Conservation (phyloP, 2,329 filamentous ascomycete species). For the Aspergillus alliaceus region DNA sequence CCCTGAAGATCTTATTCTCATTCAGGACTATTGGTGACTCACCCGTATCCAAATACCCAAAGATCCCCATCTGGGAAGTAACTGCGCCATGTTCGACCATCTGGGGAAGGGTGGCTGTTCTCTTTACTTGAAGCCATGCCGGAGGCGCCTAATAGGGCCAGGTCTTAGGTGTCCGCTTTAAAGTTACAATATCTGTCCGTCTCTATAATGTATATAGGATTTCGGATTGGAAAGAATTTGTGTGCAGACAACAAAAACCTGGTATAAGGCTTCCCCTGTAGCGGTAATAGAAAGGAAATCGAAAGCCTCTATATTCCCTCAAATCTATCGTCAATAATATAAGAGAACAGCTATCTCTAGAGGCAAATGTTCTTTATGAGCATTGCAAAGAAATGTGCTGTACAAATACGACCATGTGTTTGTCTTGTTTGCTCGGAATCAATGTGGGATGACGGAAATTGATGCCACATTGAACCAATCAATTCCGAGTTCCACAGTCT, state of each 20-base stretch:
- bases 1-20: background rate
- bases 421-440: conserved; percentile 24
- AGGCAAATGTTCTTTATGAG: background rate
- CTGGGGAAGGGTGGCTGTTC: conserved; percentile 23
- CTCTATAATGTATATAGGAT: background rate
- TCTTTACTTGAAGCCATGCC: conserved; percentile 10
- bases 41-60: conserved; percentile 98
- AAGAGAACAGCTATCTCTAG: background rate
- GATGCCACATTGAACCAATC: conserved; percentile 7
- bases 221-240: background rate
- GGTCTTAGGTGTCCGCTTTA: background rate
- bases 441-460: conserved; percentile 3
- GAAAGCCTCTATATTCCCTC: background rate
- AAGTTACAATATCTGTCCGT: background rate
- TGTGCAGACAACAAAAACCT: too few relatives aligned
- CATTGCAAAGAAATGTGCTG: background rate
- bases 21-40: conserved; percentile 30
- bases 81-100: conserved; percentile 44
- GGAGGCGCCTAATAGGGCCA: background rate
- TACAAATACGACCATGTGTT: conserved; percentile 15
- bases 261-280: background rate
- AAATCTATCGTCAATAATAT: background rate
- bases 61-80: conserved; percentile 63
- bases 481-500: background rate
- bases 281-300: background rate